phyloP scores from a whole-genome alignment of 192 early-diverging fungal species.

The Mortierella antarctica region DNA sequence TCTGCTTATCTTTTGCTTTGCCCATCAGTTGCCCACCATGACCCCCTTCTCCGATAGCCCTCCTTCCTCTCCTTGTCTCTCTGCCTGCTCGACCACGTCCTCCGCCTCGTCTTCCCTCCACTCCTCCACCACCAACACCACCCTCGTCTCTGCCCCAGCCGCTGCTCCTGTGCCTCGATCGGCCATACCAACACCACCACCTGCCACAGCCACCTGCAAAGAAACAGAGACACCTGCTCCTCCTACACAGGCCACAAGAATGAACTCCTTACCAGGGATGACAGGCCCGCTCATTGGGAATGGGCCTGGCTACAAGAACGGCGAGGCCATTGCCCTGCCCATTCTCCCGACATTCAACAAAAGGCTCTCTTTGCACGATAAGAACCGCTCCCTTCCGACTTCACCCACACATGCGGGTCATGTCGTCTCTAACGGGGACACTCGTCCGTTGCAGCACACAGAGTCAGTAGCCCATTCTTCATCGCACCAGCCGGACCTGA shows the following conservation, averaged over 20 bases:
- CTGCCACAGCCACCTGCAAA: background rate
- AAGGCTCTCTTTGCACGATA: background rate
- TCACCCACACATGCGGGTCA: constrained; percentile 10
- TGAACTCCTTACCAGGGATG: constrained; percentile 16
- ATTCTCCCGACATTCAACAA: constrained; percentile 45
- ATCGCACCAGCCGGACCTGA: background rate
- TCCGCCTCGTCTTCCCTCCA: too few relatives aligned
- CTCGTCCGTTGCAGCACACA: constrained; percentile 9
- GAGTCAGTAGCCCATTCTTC: constrained; percentile 10
- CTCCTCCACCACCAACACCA: too few relatives aligned
- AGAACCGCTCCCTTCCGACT: constrained; percentile 3
- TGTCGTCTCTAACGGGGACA: constrained; percentile 14
- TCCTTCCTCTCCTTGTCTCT: too few relatives aligned
- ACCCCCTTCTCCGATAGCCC: too few relatives aligned
- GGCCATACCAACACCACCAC: background rate
- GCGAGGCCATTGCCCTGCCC: constrained; percentile 38
- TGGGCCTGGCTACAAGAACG: constrained; percentile 51
- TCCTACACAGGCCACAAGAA: background rate
- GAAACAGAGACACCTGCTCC: background rate
- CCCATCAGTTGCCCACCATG: too few relatives aligned
- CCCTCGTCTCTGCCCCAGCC: too few relatives aligned
- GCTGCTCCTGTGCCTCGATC: too few relatives aligned
- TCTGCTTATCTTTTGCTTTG: too few relatives aligned
- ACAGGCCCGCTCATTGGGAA: constrained; percentile 36
- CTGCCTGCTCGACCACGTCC: too few relatives aligned